Evolutionary conservation across 2,329 filamentous ascomycete species (phyloP).

Genomic region (Paecilomyces fulvus): DNA sequence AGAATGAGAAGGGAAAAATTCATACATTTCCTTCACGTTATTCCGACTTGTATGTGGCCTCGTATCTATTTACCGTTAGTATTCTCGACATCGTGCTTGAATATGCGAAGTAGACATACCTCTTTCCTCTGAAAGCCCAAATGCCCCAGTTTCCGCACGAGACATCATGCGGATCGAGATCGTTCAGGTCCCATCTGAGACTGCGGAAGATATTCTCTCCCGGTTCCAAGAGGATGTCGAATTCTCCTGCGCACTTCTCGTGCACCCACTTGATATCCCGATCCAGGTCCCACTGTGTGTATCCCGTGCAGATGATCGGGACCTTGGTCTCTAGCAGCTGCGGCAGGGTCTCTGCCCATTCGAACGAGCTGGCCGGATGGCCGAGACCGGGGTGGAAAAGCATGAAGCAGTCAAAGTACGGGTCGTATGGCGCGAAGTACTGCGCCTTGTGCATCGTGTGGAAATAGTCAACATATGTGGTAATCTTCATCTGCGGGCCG

Average conservation of each 20-base stretch:
- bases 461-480: slow-evolving; percentile 96
- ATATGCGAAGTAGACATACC: slow-evolving; percentile 47
- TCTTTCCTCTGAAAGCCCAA: slow-evolving; percentile 96
- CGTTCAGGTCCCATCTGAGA: slow-evolving; percentile 92
- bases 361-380: slow-evolving; percentile 84
- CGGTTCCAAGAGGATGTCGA: slow-evolving; percentile 83
- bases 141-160: slow-evolving; percentile 95
- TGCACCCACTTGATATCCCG: slow-evolving; percentile 85
- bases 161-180: slow-evolving; percentile 86
- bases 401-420: slow-evolving; percentile 96
- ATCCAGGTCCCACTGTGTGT: slow-evolving; percentile 91
- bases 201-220: slow-evolving; percentile 93
- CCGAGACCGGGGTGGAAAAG: slow-evolving; percentile 95
- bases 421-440: slow-evolving; percentile 88
- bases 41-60: slow-evolving; percentile 26
- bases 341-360: slow-evolving; percentile 88
- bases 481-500: slow-evolving; percentile 86
- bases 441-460: slow-evolving; percentile 89
- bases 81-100: not conserved
- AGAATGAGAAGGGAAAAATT: slow-evolving; percentile 3
- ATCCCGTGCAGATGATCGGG: slow-evolving; percentile 88
- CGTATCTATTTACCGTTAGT: slow-evolving; percentile 21
- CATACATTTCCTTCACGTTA: slow-evolving; percentile 8
- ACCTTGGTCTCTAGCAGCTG: slow-evolving; percentile 90
- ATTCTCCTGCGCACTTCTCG: slow-evolving; percentile 77